phyloP scores from a whole-genome alignment of 2,329 filamentous ascomycete genomes.

The Nigrograna mackinnonii region DNA sequence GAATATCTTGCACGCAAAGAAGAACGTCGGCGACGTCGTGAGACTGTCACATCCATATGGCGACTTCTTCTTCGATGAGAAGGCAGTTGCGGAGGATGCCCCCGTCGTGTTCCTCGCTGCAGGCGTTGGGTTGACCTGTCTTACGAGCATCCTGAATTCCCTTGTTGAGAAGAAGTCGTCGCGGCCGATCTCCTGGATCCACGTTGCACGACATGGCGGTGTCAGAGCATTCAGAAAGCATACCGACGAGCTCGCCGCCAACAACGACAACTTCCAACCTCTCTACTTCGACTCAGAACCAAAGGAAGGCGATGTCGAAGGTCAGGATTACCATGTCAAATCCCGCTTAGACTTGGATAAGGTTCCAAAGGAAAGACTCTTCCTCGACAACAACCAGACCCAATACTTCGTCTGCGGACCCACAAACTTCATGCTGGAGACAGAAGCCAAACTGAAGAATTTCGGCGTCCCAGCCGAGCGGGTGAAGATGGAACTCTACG shows the following conservation, averaged over 20 bases:
- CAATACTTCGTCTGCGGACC: constrained; percentile 77
- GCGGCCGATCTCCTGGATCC: constrained; percentile 65
- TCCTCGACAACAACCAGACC: constrained; percentile 56
- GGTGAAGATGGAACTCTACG: constrained; percentile 70
- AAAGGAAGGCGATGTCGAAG: constrained; percentile 46
- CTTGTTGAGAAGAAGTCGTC: constrained; percentile 37
- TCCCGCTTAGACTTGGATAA: constrained; percentile 63
- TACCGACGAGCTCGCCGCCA: constrained; percentile 48
- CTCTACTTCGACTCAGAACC: constrained; percentile 64
- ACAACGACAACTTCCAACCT: constrained; percentile 53
- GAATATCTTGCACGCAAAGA: constrained; percentile 67
- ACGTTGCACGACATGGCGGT: constrained; percentile 58
- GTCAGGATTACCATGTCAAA: constrained; percentile 62
- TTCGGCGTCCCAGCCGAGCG: constrained; percentile 62
- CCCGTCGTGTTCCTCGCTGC: constrained; percentile 70
- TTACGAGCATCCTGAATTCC: constrained; percentile 67
- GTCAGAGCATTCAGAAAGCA: constrained; percentile 60
- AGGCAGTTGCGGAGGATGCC: constrained; percentile 41
- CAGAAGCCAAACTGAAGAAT: constrained; percentile 55
- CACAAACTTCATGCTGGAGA: constrained; percentile 68
- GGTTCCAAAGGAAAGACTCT: constrained; percentile 61
- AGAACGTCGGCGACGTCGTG: constrained; percentile 64
- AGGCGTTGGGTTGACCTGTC: constrained; percentile 69
- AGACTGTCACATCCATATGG: constrained; percentile 67
- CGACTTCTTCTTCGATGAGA: constrained; percentile 64